Conservation (phyloP, 176 grass and related monocot genomes). For the Oryza brachyantha region DNA sequence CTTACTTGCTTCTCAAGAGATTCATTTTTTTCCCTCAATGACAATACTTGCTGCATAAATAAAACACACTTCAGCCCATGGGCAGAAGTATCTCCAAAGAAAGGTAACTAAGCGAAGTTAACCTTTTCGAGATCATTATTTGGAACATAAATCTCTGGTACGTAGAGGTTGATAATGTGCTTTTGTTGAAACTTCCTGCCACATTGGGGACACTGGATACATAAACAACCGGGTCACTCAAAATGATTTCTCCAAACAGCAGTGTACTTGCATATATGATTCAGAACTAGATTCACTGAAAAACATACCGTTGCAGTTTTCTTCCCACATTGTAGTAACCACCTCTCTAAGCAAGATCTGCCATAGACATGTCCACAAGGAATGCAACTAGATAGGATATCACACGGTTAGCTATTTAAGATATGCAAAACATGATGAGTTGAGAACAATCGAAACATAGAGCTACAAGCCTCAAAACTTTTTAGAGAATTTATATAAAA, state of each 20-base stretch:
- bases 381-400: conserved; percentile 65
- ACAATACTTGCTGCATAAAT: conserved; percentile 75
- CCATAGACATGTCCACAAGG: conserved; percentile 97
- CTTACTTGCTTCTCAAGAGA: conserved; percentile 70
- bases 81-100: conserved; percentile 23
- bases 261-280: background rate
- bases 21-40: conserved; percentile 64
- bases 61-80: conserved; percentile 29
- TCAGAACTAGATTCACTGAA: conserved; percentile 13
- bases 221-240: conserved; percentile 9
- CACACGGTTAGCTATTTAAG: conserved; percentile 28
- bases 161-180: conserved; percentile 85
- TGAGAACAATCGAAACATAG: conserved; percentile 6
- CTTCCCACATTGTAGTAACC: conserved; percentile 59
- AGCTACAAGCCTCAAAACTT: background rate
- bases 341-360: conserved; percentile 83
- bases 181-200: conserved; percentile 52
- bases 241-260: conserved; percentile 17
- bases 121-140: conserved; percentile 94
- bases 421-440: background rate
- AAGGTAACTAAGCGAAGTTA: conserved; percentile 24
- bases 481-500: background rate
- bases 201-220: conserved; percentile 86
- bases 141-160: conserved; percentile 70
- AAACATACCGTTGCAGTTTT: conserved; percentile 74